Base-by-base conservation (phyloP, 768 basidiomycete genomes). In the Phallus indusiatus region DNA sequence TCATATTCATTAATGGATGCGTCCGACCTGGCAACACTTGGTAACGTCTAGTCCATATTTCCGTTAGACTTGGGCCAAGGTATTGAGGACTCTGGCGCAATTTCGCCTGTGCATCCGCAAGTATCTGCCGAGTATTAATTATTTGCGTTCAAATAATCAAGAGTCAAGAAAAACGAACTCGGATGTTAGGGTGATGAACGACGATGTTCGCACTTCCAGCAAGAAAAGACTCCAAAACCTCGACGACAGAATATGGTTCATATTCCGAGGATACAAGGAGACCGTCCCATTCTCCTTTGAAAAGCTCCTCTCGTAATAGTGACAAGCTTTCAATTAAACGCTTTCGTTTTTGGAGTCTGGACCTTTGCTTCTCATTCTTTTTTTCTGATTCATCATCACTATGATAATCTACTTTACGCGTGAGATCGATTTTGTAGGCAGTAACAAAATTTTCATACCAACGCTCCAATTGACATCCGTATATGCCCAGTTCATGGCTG, bases 1-100 rank as follows among this genome's bases (percentile, higher is more conserved):
- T 86, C 60, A 84, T 89, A 58, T 78, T 85, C 96, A 99, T 98
- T 63, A 81, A 83, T 3, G 96, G 96, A 74, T 99, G 96, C 46
- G 91, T 95, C 36, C 96, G 80, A 21, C 96, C 95, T 21, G 96
- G 96, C n/a, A 99, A 77, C 16, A 94, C 86, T 74, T 98, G 95
- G 73, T 98, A 99, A 62, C 82, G 81, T 28, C 95, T 82, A 47
- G 91, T 71, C 87, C 90, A 97, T 11, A 82, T 77, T 71, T 98
- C 95, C 2, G 89, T 87, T 33, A 98, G 73, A 16, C 79, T 84
- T 8, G 92, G 86, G 34, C 83, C 84, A 11, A 98, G 75, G 70
- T 83, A 94, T 61, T 78, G 72, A 9, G 87, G 82, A 46, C 78
- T 67, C 22, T 78, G 72, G 51, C 90, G 82, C 65, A 97, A 71